Conservation (phyloP, 2,329 filamentous ascomycete species). For the Alternaria infectoria region DNA sequence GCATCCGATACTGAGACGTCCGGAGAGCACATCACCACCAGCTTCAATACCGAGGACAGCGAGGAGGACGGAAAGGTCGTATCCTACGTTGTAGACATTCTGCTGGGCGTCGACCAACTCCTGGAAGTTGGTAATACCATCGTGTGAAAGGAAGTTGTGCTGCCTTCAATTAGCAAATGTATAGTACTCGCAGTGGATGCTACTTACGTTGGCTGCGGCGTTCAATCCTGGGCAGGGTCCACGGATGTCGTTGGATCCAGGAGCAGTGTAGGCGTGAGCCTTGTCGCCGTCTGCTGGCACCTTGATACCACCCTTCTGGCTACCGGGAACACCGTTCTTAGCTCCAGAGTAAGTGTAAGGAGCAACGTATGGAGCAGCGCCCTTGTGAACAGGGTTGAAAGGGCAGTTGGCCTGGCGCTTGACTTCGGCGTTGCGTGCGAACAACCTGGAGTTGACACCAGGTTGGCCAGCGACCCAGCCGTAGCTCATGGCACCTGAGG, state of each 20-base stretch:
- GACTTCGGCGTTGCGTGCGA: conserved; percentile 12
- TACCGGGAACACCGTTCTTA: conserved; percentile 51
- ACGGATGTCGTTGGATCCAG: conserved; percentile 30
- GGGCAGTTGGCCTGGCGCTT: conserved; percentile 27
- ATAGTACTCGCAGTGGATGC: neutral
- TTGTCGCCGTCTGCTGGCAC: conserved; percentile 53
- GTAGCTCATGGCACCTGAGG: conserved; percentile 21
- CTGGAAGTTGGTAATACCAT: conserved; percentile 52
- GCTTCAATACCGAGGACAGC: conserved; percentile 49
- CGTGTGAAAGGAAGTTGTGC: conserved; percentile 49
- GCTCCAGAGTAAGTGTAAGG: conserved; percentile 52
- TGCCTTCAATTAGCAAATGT: neutral
- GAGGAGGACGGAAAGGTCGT: conserved; percentile 50
- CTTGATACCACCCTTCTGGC: conserved; percentile 51
- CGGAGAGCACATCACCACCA: conserved; percentile 52
- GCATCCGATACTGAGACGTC: conserved; percentile 55
- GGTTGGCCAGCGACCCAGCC: conserved; percentile 27
- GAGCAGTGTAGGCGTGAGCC: conserved; percentile 30
- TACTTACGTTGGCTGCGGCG: conserved; percentile 47
- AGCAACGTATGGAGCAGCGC: conserved; percentile 23
- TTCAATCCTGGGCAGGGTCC: conserved; percentile 53
- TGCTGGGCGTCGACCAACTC: conserved; percentile 56
- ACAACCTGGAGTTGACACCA: conserved; percentile 25
- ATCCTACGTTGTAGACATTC: conserved; percentile 55
- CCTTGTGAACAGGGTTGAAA: conserved; percentile 31